Evolutionary conservation across 78 protist species (phyloP), one percentile per base, ranked within the genome.

Genomic region (Tieghemostelium lacteum): DNA sequence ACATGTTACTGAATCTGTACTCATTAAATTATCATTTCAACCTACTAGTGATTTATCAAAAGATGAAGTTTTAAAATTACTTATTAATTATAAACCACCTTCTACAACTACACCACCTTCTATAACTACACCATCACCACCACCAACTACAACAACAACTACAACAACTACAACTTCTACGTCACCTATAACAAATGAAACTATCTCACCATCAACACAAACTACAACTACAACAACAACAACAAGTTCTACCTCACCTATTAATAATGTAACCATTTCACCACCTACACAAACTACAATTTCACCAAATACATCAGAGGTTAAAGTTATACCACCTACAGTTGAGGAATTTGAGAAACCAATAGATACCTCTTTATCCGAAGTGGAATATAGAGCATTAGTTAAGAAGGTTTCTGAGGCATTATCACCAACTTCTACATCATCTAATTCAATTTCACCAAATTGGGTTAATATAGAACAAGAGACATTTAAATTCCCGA

Each of bases 51-150:
- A 50, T 24, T 17, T 3, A 2, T 60, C 45, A 49, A 71, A 83
- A 34, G 91, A 83, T 20, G 69, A 60, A 29, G 16, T 69, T 20
- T 57, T 28, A 26, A 34, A 28, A 14, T 28, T 69, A 40, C 37
- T 83, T 24, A 72, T 37, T 19, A 26, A 33, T 28, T 83, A 83
- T 69, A 54, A 58, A 42, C 76, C 89, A 29, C 77, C 77, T n/a
- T 34, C 19, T 57, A 12, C 12, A 50, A 10, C 20, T 40, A 7
- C 8, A 31, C 7, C 57, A 19, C 34, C 61, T 3, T 2, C 71
- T 0, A 2, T 22, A 16, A 36, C 86, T 8, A 3, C 3, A 42
- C 17, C 42, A 8, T 1, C 6, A 67, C 54, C 88, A 64, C 17
- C 73, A 50, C 12, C 71, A 20, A 17, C 72, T 19, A 40, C 87